phyloP scores from a whole-genome alignment of 2,329 filamentous ascomycete species.

The Beauveria scarabaeidicola region DNA sequence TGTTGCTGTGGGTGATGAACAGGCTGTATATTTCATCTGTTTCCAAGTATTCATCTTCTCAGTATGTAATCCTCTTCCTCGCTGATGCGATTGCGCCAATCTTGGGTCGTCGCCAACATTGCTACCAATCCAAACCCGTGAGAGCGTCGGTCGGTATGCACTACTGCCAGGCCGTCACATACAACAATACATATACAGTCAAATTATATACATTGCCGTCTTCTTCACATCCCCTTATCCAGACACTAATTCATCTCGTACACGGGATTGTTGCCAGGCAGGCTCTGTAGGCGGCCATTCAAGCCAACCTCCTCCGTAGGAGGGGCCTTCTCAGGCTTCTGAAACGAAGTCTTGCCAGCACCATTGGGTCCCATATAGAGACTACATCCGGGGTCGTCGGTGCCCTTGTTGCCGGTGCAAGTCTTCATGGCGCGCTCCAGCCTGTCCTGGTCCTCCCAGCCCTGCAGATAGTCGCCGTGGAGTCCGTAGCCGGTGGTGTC shows the following conservation, averaged over 20 bases:
- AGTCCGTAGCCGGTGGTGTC: constrained; percentile 22
- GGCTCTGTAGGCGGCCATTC: constrained; percentile 15
- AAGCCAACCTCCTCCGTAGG: constrained; percentile 20
- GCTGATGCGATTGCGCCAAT: neutral
- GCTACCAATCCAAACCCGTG: too few relatives aligned
- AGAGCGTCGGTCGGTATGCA: too few relatives aligned
- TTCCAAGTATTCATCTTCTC: neutral
- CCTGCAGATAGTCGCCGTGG: constrained; percentile 22
- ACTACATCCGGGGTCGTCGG: constrained; percentile 16
- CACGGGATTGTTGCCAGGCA: constrained; percentile 22
- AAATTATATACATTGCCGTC: neutral
- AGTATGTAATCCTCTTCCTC: neutral
- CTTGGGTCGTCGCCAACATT: neutral
- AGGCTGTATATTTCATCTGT: neutral
- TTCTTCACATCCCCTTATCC: too few relatives aligned
- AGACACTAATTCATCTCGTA: neutral
- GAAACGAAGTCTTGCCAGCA: constrained; percentile 14
- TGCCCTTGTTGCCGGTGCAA: constrained; percentile 19
- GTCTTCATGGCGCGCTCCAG: constrained; percentile 19
- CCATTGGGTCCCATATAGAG: constrained; percentile 19
- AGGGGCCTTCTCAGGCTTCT: constrained; percentile 14
- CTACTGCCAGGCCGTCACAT: neutral
- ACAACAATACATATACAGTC: neutral
- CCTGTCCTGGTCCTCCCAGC: constrained; percentile 20
- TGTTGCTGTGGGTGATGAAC: neutral